Percentiles rank a stretch among this genome's conserved stretches.
phyloP scores from a whole-genome alignment of 1,284 basidiomycete genomes.

The Waitea zeae region DNA sequence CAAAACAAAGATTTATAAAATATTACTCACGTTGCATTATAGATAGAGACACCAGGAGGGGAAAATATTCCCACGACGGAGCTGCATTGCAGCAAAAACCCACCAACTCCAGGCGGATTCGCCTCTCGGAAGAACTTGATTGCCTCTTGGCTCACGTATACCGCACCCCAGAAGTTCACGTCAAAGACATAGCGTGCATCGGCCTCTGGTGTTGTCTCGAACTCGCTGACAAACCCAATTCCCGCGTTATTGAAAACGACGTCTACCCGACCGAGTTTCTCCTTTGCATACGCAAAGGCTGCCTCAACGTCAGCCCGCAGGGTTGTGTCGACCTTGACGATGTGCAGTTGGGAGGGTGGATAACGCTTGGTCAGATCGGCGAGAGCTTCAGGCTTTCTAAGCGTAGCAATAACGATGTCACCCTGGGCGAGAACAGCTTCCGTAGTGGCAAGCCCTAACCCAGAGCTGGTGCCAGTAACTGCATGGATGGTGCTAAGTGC shows the following conservation, averaged over 20 bases:
- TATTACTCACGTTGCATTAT: no score
- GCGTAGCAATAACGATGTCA: slow-evolving; percentile 8
- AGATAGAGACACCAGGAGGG: no score
- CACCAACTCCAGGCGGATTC: no score
- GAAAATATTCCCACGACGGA: no score
- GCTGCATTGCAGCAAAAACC: no score
- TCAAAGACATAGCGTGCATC: slow-evolving; percentile 10
- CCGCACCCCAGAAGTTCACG: slow-evolving; percentile 12
- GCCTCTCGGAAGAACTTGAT: slow-evolving; percentile 20
- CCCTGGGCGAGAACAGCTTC: slow-evolving; percentile 7
- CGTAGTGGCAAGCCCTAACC: slow-evolving; percentile 7
- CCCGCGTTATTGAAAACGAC: slow-evolving; percentile 10
- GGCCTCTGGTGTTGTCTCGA: slow-evolving; percentile 10
- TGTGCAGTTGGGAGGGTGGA: slow-evolving; percentile 5
- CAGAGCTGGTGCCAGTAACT: slow-evolving; percentile 10
- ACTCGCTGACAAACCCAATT: slow-evolving; percentile 7
- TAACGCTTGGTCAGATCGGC: slow-evolving; percentile 7
- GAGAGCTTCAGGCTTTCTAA: slow-evolving; percentile 8
- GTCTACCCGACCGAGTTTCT: slow-evolving; percentile 8
- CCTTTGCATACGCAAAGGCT: slow-evolving; percentile 6
- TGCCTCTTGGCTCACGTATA: slow-evolving; percentile 10
- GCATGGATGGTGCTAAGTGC: no score
- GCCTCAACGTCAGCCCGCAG: slow-evolving; percentile 5
- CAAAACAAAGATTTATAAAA: no score
- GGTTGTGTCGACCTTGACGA: slow-evolving; percentile 8